Conservation (phyloP, 768 basidiomycete species). For the Vishniacozyma victoriae region DNA sequence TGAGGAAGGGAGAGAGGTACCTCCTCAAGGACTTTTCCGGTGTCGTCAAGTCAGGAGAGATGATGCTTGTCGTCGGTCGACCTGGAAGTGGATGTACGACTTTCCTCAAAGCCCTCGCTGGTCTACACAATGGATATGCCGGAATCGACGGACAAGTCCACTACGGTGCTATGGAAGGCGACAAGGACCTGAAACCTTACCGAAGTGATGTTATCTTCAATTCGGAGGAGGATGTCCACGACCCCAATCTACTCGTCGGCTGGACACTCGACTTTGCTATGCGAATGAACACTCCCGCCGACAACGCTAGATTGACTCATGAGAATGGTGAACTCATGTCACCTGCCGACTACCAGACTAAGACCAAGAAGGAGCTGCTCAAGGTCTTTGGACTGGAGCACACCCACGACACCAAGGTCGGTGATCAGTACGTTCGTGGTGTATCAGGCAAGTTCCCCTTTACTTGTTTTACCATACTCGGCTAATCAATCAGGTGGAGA, state of each 20-base stretch:
- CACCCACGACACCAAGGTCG: conserved; percentile 38
- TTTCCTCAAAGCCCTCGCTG: conserved; percentile 70
- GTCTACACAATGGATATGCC: conserved; percentile 64
- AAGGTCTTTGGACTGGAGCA: conserved; percentile 40
- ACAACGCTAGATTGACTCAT: conserved; percentile 11
- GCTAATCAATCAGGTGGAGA: conserved; percentile 32
- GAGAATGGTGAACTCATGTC: conserved; percentile 15
- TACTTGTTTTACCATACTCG: too few relatives aligned
- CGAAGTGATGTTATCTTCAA: conserved; percentile 32
- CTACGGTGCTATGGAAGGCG: conserved; percentile 54
- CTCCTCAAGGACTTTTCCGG: conserved; percentile 56
- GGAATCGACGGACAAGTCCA: conserved; percentile 61
- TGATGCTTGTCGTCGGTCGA: conserved; percentile 60
- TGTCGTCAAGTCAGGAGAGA: conserved; percentile 58
- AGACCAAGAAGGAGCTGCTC: conserved; percentile 48
- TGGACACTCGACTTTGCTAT: conserved; percentile 40
- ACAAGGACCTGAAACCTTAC: conserved; percentile 21
- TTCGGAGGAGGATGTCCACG: conserved; percentile 29
- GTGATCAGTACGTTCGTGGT: conserved; percentile 48
- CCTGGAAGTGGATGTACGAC: conserved; percentile 81
- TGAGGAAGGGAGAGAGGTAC: conserved; percentile 30
- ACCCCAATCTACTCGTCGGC: conserved; percentile 36
- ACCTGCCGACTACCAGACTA: conserved; percentile 32
- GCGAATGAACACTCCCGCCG: conserved; percentile 31
- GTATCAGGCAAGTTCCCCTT: conserved; percentile 42